Percentiles rank a stretch among this genome's conserved stretches.
These are phyloP conservation scores for Solanum pinnatisectum DNA, from an alignment of 257 asterid genomes.

Conservation along the genomic window DNA sequence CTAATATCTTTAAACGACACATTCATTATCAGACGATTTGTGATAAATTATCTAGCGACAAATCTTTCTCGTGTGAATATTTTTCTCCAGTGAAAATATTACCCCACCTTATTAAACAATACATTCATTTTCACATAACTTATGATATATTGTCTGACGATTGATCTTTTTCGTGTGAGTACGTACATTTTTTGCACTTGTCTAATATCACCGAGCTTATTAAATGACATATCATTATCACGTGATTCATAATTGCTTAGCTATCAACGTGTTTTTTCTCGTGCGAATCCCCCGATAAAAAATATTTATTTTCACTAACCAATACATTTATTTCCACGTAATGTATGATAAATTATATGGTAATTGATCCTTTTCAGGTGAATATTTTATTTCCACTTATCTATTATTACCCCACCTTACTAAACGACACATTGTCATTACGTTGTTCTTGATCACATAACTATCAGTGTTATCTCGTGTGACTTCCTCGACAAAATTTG, in stretches of 20 bases:
- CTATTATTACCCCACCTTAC: background rate
- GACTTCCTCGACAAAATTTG: fast-evolving
- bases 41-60: background rate
- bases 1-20: background rate
- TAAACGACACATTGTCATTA: no score
- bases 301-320: no score
- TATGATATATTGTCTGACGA: background rate
- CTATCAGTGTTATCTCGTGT: no score
- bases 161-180: background rate
- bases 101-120: background rate
- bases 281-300: background rate
- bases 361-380: background rate
- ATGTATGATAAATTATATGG: fast-evolving
- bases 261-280: background rate
- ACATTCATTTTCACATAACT: background rate
- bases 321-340: no score
- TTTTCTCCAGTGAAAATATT: background rate
- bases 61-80: background rate
- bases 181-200: background rate
- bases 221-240: background rate
- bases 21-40: no score
- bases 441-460: no score
- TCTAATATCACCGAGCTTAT: background rate
- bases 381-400: background rate
- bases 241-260: background rate